Percentiles rank a stretch among this genome's conserved stretches.
Conservation (phyloP, 495 filamentous ascomycete species). For the Talaromyces wortmannii region DNA sequence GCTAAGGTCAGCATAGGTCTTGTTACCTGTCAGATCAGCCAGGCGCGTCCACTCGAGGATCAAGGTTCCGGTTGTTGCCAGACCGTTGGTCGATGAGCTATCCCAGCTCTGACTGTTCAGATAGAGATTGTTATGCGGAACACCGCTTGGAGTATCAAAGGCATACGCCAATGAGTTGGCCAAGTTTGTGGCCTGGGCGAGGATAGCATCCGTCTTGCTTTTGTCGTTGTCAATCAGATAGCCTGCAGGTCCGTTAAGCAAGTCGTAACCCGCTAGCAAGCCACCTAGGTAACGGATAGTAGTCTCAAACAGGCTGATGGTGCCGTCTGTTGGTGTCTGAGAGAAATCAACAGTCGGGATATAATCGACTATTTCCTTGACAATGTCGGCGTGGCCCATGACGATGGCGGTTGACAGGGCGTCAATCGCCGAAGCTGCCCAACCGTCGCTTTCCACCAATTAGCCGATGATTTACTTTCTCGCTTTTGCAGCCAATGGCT, state of each 20-base stretch:
- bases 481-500: neutral
- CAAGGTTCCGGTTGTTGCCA: constrained; percentile 67
- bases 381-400: constrained; percentile 62
- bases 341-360: constrained; percentile 65
- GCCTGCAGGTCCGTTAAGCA: constrained; percentile 65
- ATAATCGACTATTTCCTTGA: constrained; percentile 62
- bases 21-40: constrained; percentile 66
- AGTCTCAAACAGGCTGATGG: constrained; percentile 78
- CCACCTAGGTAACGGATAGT: constrained; percentile 87
- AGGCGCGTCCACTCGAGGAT: constrained; percentile 83
- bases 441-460: constrained; percentile 57
- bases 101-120: constrained; percentile 44
- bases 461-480: neutral
- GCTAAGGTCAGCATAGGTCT: constrained; percentile 56
- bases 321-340: constrained; percentile 33
- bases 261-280: constrained; percentile 74
- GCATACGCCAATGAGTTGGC: constrained; percentile 69
- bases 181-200: constrained; percentile 60
- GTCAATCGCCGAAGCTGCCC: constrained; percentile 82
- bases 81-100: constrained; percentile 52
- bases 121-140: constrained; percentile 68
- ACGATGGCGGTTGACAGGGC: constrained; percentile 74
- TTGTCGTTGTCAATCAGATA: constrained; percentile 32
- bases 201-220: constrained; percentile 45
- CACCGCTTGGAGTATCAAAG: constrained; percentile 68